Conservation (phyloP, 768 basidiomycete genomes). For the Rhodocollybia butyracea region DNA sequence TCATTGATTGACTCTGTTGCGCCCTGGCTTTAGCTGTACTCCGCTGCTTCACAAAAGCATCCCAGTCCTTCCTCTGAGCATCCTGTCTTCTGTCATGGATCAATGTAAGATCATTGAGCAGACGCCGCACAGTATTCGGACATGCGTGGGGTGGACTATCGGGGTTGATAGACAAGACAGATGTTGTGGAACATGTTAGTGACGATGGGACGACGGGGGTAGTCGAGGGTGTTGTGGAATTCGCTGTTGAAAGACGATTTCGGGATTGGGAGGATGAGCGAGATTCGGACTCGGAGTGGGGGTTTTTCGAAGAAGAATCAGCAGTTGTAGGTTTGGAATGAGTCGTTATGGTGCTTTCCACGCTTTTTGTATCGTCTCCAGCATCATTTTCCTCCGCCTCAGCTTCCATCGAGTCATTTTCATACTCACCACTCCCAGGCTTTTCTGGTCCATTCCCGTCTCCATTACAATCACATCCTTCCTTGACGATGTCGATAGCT, state of each 20-base stretch:
- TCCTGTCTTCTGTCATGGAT: slow-evolving; percentile 81
- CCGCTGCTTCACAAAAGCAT: slow-evolving; percentile 75
- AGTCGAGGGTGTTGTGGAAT: slow-evolving; percentile 11
- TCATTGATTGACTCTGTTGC: slow-evolving; percentile 24
- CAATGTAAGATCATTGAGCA: slow-evolving; percentile 73
- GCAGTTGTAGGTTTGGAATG: slow-evolving; percentile 10
- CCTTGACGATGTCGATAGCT: slow-evolving; percentile 36
- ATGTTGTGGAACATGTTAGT: slow-evolving; percentile 33
- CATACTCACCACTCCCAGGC: background rate
- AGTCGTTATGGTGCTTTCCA: background rate
- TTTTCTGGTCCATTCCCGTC: slow-evolving; percentile 7
- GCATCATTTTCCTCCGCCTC: background rate
- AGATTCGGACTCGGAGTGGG: slow-evolving; percentile 31
- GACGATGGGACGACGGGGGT: slow-evolving; percentile 18
- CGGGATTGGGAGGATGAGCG: slow-evolving; percentile 49
- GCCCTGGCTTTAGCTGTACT: slow-evolving; percentile 38
- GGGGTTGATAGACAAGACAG: slow-evolving; percentile 57
- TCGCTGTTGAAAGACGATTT: slow-evolving; percentile 38
- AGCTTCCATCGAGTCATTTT: background rate
- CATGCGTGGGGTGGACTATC: slow-evolving; percentile 75
- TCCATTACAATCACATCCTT: slow-evolving; percentile 38
- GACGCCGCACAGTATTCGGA: slow-evolving; percentile 64
- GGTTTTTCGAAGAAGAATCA: slow-evolving; percentile 17
- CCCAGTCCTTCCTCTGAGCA: slow-evolving; percentile 77
- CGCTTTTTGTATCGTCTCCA: slow-evolving; percentile 9